Conservation (phyloP, 1,284 basidiomycete species). For the Ustilago esculenta region DNA sequence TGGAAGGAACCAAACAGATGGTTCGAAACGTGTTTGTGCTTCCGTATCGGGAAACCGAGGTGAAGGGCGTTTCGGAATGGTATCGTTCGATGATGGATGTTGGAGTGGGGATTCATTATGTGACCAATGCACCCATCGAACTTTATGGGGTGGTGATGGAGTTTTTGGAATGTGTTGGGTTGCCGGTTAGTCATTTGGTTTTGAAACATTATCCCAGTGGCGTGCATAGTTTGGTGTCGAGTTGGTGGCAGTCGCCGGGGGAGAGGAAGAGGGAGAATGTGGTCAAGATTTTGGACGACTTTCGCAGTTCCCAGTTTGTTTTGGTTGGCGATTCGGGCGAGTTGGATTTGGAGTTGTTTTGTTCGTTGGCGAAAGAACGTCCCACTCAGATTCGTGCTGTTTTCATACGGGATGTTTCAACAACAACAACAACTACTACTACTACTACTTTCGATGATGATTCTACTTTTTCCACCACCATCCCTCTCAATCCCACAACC, state of each 20-base stretch:
- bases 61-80: constrained; percentile 81
- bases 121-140: constrained; percentile 90
- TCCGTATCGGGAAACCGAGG: constrained; percentile 76
- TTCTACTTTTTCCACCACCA: no score
- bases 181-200: constrained; percentile 73
- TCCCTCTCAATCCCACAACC: no score
- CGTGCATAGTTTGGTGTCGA: constrained; percentile 41
- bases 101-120: constrained; percentile 51
- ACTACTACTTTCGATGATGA: no score
- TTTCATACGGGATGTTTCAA: constrained; percentile 63
- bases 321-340: constrained; percentile 63
- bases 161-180: constrained; percentile 77
- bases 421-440: no score
- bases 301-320: constrained; percentile 52
- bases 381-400: constrained; percentile 54
- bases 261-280: constrained; percentile 54
- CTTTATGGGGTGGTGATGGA: constrained; percentile 81
- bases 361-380: constrained; percentile 55
- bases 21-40: constrained; percentile 70
- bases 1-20: constrained; percentile 65
- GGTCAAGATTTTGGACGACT: constrained; percentile 50
- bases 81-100: constrained; percentile 40
- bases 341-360: constrained; percentile 63
- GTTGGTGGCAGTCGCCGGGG: constrained; percentile 56
- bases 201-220: constrained; percentile 57